These are phyloP conservation scores for Corchorus olitorius DNA, from an alignment of 345 rosid genomes.

Conservation along the genomic window DNA sequence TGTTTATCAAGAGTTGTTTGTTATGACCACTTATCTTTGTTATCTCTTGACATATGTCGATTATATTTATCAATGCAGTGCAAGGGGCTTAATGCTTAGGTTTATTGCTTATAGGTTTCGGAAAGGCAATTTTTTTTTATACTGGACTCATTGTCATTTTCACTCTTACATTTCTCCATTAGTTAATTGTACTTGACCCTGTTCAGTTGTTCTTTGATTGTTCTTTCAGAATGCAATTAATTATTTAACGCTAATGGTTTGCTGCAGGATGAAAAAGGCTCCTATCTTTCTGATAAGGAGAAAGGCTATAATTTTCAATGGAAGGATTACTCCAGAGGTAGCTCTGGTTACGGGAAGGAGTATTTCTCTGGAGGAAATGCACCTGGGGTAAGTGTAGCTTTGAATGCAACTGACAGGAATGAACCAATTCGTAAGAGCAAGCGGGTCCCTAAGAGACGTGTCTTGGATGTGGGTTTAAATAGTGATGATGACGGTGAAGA, in stretches of 20 bases:
- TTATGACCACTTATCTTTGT: not conserved
- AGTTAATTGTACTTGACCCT: not conserved
- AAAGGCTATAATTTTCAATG: slow-evolving; percentile 42
- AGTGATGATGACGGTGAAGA: slow-evolving; percentile 60
- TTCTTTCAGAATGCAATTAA: not conserved
- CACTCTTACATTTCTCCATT: not conserved
- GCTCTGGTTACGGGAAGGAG: slow-evolving; percentile 41
- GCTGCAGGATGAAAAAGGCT: slow-evolving; percentile 39
- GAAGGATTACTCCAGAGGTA: slow-evolving; percentile 39
- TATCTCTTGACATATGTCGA: not conserved
- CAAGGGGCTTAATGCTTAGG: not conserved
- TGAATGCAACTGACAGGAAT: slow-evolving; percentile 33
- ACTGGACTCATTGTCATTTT: slow-evolving; percentile 6
- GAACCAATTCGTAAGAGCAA: slow-evolving; percentile 54
- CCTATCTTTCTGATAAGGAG: slow-evolving; percentile 31
- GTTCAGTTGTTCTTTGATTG: not conserved
- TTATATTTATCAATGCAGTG: not conserved
- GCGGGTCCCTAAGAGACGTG: slow-evolving; percentile 54
- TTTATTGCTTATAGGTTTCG: not conserved
- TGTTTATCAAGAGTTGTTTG: not conserved
- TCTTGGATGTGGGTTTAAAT: slow-evolving; percentile 44
- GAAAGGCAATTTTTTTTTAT: not conserved
- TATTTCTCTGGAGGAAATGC: slow-evolving; percentile 37
- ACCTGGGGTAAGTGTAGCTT: slow-evolving; percentile 25
- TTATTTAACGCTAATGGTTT: slow-evolving; percentile 8